Conservation (phyloP, 257 asterid genomes). For the Rubia yunnanensis region DNA sequence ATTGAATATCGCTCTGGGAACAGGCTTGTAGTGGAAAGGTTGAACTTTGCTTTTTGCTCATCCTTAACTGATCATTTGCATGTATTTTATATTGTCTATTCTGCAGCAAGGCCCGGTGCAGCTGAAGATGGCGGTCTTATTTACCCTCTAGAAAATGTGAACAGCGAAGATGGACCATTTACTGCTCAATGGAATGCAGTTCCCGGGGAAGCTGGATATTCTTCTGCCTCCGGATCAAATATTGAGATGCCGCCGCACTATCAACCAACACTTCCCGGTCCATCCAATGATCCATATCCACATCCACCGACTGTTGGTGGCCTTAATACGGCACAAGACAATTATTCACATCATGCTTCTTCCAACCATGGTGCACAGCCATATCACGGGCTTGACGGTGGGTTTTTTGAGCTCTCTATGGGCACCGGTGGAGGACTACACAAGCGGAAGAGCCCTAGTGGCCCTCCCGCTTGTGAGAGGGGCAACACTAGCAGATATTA, state of each 20-base stretch:
- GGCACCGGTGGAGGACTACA: slow-evolving; percentile 47
- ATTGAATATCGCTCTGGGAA: neutral
- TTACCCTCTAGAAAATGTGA: slow-evolving; percentile 37
- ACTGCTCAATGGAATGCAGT: slow-evolving; percentile 46
- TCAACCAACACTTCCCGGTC: slow-evolving; percentile 41
- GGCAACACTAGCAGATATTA: slow-evolving; percentile 55
- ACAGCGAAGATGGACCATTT: slow-evolving; percentile 36
- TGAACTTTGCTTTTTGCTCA: neutral
- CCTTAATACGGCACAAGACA: slow-evolving; percentile 38
- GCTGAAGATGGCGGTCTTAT: slow-evolving; percentile 38
- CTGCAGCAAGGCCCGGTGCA: slow-evolving; percentile 30
- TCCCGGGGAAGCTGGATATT: slow-evolving; percentile 37
- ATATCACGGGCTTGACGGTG: slow-evolving; percentile 37
- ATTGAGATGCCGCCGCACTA: slow-evolving; percentile 42
- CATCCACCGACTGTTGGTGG: slow-evolving; percentile 36
- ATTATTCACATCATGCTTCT: slow-evolving; percentile 42
- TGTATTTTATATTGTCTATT: neutral
- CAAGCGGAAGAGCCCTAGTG: slow-evolving; percentile 63
- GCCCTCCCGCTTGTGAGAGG: slow-evolving; percentile 45
- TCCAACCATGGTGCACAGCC: slow-evolving; percentile 43
- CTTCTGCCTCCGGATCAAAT: slow-evolving; percentile 34
- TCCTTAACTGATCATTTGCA: slow-evolving; percentile 1
- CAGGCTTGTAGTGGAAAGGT: too few relatives aligned
- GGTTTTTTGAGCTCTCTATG: slow-evolving; percentile 35
- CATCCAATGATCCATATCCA: slow-evolving; percentile 39